Evolutionary conservation across 495 filamentous ascomycete species (phyloP).

Genomic region (Penicillium longicatenatum): DNA sequence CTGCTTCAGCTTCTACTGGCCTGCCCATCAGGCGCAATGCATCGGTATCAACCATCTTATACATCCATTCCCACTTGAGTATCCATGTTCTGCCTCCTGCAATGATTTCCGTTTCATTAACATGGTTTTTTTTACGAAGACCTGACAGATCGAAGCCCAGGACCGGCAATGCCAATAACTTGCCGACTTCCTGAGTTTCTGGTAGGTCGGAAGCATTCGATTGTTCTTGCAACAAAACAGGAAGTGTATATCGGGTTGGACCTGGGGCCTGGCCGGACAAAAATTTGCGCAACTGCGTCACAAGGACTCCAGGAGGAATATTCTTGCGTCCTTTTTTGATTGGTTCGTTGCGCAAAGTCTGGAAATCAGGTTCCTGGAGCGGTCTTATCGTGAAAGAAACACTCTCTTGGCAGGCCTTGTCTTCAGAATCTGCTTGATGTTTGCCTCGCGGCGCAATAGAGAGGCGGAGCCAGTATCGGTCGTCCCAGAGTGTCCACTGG

Average conservation of each 20-base stretch:
- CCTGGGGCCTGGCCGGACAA: slow-evolving; percentile 32
- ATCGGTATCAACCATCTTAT: slow-evolving; percentile 45
- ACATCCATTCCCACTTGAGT: slow-evolving; percentile 47
- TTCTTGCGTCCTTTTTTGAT: slow-evolving; percentile 5
- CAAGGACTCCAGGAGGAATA: slow-evolving; percentile 1
- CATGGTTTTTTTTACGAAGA: not conserved
- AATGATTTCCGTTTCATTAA: slow-evolving; percentile 15
- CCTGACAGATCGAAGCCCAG: slow-evolving; percentile 23
- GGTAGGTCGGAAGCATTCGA: not conserved
- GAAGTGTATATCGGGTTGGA: slow-evolving; percentile 41
- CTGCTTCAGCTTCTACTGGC: slow-evolving; percentile 21
- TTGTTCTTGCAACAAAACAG: slow-evolving; percentile 28
- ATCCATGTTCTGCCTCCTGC: slow-evolving; percentile 17
- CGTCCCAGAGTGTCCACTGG: slow-evolving; percentile 66
- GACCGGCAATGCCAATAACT: slow-evolving; percentile 37
- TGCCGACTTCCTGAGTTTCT: slow-evolving; percentile 9
- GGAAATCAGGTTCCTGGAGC: slow-evolving; percentile 50
- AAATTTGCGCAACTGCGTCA: slow-evolving; percentile 3
- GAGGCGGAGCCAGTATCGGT: slow-evolving; percentile 79
- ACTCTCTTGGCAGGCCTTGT: not conserved
- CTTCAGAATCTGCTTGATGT: not conserved
- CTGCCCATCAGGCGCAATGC: slow-evolving; percentile 39
- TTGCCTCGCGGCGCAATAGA: slow-evolving; percentile 12
- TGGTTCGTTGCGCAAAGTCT: slow-evolving; percentile 18
- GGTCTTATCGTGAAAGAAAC: slow-evolving; percentile 48